Base-by-base conservation (phyloP, 495 filamentous ascomycete genomes). In the Podospora appendiculata region DNA sequence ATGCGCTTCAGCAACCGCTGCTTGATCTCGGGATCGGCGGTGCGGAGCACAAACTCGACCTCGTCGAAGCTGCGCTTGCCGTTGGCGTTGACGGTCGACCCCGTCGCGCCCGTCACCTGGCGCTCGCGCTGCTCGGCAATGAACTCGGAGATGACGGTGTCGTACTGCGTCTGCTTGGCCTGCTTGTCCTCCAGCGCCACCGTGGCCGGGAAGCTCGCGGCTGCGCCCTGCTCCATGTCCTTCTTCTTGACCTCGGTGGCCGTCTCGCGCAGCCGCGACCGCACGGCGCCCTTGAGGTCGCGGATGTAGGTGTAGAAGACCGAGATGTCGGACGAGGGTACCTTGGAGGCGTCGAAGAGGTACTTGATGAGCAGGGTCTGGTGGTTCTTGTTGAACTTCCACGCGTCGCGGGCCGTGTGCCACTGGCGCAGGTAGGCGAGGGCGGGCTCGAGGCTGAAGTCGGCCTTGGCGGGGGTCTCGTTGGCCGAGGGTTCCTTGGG, bases 351-450 rank as follows among this genome's bases (percentile, higher is more conserved):
- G 51, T 86, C 82, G 59, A 91, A 88, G 18, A 88, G 66, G 63
- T 93, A 81, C 70, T 90, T 91, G 65, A 96, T 79, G 13, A 96
- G 69, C 50, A 85, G 79, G 13, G 81, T 87, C 70, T 95, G 89
- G 62, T 87, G 79, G 50, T 84, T 86, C 72, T 96, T 96, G 73
- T 91, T 91, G 72, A 96, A 96, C 67, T 95, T 96, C 90, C 90
- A 96, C 38, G 69, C 72, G 0, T 74, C 67, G 41, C 79, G 82
- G 44, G 80, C 74, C 41, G 76, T 78, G 64, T 85, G 71, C 77
- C 88, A 91, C 63, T 78, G 76, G 19, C 72, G 76, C 17, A 96
- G 75, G 64, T 95, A 95, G 17, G 69, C 72, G 38, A 94, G 78
- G 51, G 88, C 82, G 6, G 83, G 80, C 43, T 79, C 76, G 58